These are phyloP conservation scores for Cordyceps farinosa DNA, from an alignment of 2,329 filamentous ascomycete genomes.

Conservation along the genomic window DNA sequence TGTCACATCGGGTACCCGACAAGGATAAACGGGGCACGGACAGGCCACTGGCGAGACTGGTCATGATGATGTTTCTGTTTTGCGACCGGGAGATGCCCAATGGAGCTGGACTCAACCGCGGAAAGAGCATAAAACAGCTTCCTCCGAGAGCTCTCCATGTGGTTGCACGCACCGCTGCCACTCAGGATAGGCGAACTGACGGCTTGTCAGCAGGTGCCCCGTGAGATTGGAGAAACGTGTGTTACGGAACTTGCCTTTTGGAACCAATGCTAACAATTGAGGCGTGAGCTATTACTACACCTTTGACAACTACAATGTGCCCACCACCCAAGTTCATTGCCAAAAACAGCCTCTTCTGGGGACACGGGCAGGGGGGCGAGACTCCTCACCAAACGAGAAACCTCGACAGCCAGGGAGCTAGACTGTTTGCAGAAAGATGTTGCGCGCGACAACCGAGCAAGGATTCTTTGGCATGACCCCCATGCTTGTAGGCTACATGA, in stretches of 20 bases:
- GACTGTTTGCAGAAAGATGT: neutral
- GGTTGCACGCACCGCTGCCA: neutral
- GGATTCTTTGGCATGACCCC: neutral
- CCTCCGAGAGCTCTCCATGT: neutral
- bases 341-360: neutral
- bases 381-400: neutral
- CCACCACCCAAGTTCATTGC: neutral
- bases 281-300: neutral
- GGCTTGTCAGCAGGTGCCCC: neutral
- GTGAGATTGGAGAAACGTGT: neutral
- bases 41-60: neutral
- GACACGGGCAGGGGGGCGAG: neutral
- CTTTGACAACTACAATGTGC: neutral
- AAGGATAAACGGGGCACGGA: neutral
- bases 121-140: neutral
- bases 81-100: neutral
- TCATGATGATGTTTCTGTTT: neutral
- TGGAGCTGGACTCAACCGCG: neutral
- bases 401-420: neutral
- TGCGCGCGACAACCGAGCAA: conserved; percentile 14
- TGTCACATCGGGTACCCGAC: conserved; percentile 4
- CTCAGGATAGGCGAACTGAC: neutral
- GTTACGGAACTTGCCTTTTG: conserved; percentile 6
- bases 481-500: neutral
- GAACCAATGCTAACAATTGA: neutral